Conservation (phyloP, 2,329 filamentous ascomycete genomes). For the Ascochyta lentis region DNA sequence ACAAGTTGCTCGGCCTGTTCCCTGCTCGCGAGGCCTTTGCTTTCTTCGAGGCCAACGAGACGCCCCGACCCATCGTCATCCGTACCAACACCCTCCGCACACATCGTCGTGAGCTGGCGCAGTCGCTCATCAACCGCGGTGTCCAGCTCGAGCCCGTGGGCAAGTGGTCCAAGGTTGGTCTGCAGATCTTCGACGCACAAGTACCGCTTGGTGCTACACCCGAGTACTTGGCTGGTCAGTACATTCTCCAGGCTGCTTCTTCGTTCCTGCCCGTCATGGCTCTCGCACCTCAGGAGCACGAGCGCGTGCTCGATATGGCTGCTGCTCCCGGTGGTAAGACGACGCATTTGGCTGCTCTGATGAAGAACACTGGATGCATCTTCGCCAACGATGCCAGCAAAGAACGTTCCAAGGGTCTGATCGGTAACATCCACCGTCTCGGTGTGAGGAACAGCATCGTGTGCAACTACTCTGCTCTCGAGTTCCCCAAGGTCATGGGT, state of each 20-base stretch:
- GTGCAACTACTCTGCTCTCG: conserved; percentile 91
- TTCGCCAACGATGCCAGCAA: conserved; percentile 98
- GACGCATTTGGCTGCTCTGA: conserved; percentile 92
- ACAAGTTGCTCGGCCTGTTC: conserved; percentile 94
- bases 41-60: conserved; percentile 99
- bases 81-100: conserved; percentile 93
- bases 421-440: conserved; percentile 92
- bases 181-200: conserved; percentile 93
- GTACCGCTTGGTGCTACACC: conserved; percentile 91
- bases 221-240: conserved; percentile 96
- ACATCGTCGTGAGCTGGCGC: conserved; percentile 79
- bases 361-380: conserved; percentile 96
- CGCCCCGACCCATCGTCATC: conserved; percentile 89
- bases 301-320: conserved; percentile 93
- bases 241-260: conserved; percentile 95
- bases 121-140: conserved; percentile 92
- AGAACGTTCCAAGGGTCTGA: conserved; percentile 90
- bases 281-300: conserved; percentile 88
- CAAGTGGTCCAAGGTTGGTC: conserved; percentile 97
- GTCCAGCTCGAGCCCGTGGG: conserved; percentile 96
- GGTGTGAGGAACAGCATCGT: conserved; percentile 94
- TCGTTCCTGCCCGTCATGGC: conserved; percentile 99
- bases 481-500: conserved; percentile 92
- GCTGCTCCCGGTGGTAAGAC: conserved; percentile 96
- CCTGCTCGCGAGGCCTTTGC: conserved; percentile 92